These are phyloP conservation scores for Wickerhamiella brachini DNA, from an alignment of 805 yeast genomes.

Conservation along the genomic window DNA sequence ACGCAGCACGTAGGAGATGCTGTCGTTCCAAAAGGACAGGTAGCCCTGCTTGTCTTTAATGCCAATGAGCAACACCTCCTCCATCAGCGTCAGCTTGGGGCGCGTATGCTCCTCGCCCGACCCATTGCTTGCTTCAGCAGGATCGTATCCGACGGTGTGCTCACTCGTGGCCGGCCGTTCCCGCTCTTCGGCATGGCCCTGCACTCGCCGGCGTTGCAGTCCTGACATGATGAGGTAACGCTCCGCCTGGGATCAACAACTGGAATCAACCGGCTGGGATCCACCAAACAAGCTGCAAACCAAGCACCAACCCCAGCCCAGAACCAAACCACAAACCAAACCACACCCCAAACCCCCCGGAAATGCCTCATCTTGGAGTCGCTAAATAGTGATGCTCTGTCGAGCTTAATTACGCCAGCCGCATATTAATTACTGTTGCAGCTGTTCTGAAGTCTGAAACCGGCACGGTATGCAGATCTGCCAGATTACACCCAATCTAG, in stretches of 20 bases:
- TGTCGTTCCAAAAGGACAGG: constrained; percentile 95
- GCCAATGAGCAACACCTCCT: constrained; percentile 87
- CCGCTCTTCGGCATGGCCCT: constrained; percentile 7
- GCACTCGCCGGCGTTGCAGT: constrained; percentile 17
- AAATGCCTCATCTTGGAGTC: no score
- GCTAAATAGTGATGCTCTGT: no score
- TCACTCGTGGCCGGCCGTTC: constrained; percentile 14
- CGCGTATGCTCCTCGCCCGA: constrained; percentile 30
- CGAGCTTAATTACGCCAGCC: no score
- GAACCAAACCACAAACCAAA: no score
- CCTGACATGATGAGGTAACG: constrained; percentile 14
- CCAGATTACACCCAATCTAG: no score
- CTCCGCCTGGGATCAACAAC: not conserved
- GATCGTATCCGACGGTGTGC: constrained; percentile 41
- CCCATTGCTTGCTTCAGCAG: constrained; percentile 37
- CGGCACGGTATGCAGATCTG: no score
- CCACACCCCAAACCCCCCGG: no score
- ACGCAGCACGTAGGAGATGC: constrained; percentile 87
- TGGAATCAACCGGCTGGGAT: no score
- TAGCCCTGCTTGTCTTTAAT: constrained; percentile 93
- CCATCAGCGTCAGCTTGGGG: constrained; percentile 86
- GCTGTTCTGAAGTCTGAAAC: no score
- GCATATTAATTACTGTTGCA: no score
- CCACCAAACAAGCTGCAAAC: no score
- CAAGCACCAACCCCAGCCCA: no score